Evolutionary conservation across 352 stramenopile genomes (phyloP).

Genomic region (Phytophthora podocarpi): DNA sequence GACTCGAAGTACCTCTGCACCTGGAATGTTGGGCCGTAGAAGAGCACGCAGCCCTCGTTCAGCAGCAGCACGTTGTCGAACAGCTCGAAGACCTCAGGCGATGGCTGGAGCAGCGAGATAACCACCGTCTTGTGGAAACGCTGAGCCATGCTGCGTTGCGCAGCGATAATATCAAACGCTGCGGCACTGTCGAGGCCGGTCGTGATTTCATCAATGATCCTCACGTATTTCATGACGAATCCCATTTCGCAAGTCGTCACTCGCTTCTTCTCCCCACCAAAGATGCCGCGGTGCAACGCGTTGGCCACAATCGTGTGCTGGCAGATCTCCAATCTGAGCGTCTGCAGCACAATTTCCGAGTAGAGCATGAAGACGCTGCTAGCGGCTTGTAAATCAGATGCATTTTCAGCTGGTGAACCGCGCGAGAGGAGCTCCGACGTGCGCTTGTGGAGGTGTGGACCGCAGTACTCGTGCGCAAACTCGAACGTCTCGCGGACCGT

Average conservation of each 20-base stretch:
- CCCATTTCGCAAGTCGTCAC: conserved; percentile 86
- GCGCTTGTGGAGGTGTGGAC: conserved; percentile 36
- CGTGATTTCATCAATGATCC: conserved; percentile 22
- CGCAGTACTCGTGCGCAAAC: conserved; percentile 19
- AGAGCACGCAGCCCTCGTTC: conserved; percentile 8
- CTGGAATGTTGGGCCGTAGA: conserved; percentile 8
- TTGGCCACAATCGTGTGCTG: conserved; percentile 20
- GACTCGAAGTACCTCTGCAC: conserved; percentile 17
- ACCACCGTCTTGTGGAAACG: conserved; percentile 16
- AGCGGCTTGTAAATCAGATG: conserved; percentile 38
- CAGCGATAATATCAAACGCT: conserved; percentile 16
- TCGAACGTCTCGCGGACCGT: conserved; percentile 14
- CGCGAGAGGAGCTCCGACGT: conserved; percentile 38
- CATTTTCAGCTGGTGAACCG: conserved; percentile 52
- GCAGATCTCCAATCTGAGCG: conserved; percentile 6
- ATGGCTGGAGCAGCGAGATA: conserved; percentile 17
- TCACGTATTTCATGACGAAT: conserved; percentile 70
- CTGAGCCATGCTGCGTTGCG: conserved; percentile 10
- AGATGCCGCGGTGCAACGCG: conserved; percentile 43
- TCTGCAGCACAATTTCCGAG: conserved; percentile 52
- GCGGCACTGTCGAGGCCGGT: conserved; percentile 21
- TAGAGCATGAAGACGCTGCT: conserved; percentile 50
- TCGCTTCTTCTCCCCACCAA: conserved; percentile 85
- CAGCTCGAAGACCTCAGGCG: conserved; percentile 15
- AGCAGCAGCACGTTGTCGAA: conserved; percentile 11